A percentile compares a stretch with the other conserved stretches of the same genome.
Conservation (phyloP, 805 yeast species). For the Cyberlindnera lachancei region DNA sequence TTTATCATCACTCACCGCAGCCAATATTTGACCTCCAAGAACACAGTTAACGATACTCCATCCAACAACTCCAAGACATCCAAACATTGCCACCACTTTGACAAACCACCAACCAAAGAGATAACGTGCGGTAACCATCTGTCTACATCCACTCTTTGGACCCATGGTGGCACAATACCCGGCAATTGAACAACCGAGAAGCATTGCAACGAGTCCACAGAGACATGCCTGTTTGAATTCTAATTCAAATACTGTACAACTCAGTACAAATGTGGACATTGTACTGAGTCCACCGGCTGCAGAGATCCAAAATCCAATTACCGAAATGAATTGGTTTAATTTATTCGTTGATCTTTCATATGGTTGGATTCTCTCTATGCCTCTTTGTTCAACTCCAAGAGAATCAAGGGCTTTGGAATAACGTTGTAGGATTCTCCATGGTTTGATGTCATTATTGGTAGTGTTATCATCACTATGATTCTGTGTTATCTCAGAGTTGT, state of each 20-base stretch:
- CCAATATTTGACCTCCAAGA: constrained; percentile 78
- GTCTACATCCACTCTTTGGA: constrained; percentile 83
- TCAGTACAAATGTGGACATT: constrained; percentile 75
- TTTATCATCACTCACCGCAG: constrained; percentile 54
- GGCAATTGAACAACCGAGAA: constrained; percentile 68
- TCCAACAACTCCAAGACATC: constrained; percentile 75
- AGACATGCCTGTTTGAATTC: constrained; percentile 59
- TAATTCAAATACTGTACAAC: constrained; percentile 63
- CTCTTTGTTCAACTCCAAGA: constrained; percentile 66
- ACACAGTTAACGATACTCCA: constrained; percentile 92
- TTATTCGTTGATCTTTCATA: constrained; percentile 46
- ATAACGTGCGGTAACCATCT: constrained; percentile 76
- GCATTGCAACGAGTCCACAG: constrained; percentile 55
- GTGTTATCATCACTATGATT: not conserved
- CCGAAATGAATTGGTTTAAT: constrained; percentile 32
- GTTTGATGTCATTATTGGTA: constrained; percentile 14
- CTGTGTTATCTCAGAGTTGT: too few relatives aligned
- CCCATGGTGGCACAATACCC: constrained; percentile 85
- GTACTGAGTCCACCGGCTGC: constrained; percentile 88
- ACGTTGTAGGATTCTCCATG: constrained; percentile 17
- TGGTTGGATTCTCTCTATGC: constrained; percentile 69
- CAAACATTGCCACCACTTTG: constrained; percentile 62
- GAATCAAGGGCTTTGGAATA: constrained; percentile 43
- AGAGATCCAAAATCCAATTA: constrained; percentile 73
- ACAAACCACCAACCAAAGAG: constrained; percentile 85